Evolutionary conservation across 495 filamentous ascomycete species (phyloP), one percentile per base, ranked within the genome.

Genomic region (Penicillium diatomitis): DNA sequence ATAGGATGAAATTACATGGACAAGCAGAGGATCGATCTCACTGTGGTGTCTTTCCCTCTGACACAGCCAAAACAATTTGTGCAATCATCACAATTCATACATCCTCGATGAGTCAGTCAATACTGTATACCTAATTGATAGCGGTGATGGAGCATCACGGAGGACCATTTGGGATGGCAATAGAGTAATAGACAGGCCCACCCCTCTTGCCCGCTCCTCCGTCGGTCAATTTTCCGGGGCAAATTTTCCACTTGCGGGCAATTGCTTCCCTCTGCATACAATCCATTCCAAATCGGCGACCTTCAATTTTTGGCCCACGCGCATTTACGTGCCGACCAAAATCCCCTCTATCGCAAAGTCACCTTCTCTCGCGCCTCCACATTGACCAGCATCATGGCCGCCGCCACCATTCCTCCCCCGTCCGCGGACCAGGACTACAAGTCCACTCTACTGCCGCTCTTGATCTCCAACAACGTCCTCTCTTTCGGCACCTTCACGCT

Each of bases 401-500:
- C 63, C 46, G 53, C 56, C 38, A 55, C 38, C 41, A 60, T 64
- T 38, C 51, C 57, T 48, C 47, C 67, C 35, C 53, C 58, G 5
- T 48, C 66, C 39, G 55, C 61, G 50, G 47, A 57, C 39, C 63
- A 68, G 58, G 62, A 74, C 60, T 72, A 78, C 69, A 89, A 87
- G 71, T 59, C 76, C 45, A 70, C 76, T 34, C 86, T 98, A 66
- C 76, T 96, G 10, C 66, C 78, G 41, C 77, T 86, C 38, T 79
- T 87, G 63, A 76, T 92, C 58, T 65, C 71, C 35, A 83, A 82
- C 67, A 80, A 80, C 49, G 83, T 88, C 65, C 83, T 96, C 49
- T 84, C 83, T 38, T 96, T 98, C 71, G 91, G 92, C 63, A 81
- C 77, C 57, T 96, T 84, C 75, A 83, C 81, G 47, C 77, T 98